Percentiles rank a stretch among this genome's conserved stretches.
Conservation (phyloP, 305 asterid genomes). For the Euphrasia arctica region DNA sequence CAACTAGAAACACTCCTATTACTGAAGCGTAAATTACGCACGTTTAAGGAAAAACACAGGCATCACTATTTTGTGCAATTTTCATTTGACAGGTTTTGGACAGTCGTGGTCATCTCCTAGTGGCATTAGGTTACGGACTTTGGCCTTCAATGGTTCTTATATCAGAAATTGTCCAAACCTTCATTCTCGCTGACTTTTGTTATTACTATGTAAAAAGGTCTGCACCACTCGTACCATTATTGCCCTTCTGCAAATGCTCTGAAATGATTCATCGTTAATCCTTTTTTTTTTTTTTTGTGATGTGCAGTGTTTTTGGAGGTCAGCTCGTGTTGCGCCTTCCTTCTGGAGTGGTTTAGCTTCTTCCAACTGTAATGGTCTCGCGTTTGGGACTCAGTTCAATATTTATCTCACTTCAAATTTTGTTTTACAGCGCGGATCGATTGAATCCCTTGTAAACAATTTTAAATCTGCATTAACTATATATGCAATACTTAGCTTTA, state of each 20-base stretch:
- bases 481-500: slow-evolving; percentile 23
- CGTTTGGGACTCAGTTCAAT: not conserved
- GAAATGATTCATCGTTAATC: not conserved
- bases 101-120: slow-evolving; percentile 63
- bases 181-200: slow-evolving; percentile 73
- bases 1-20: not conserved
- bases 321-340: slow-evolving; percentile 58
- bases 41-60: too few relatives aligned
- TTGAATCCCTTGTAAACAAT: slow-evolving; percentile 22
- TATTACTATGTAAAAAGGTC: slow-evolving; percentile 75
- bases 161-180: slow-evolving; percentile 76
- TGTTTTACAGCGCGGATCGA: slow-evolving; percentile 24
- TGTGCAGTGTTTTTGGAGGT: slow-evolving; percentile 54
- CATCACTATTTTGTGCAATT: not conserved
- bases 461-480: slow-evolving; percentile 20
- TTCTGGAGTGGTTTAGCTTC: slow-evolving; percentile 39
- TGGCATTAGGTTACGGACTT: slow-evolving; percentile 69
- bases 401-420: slow-evolving; percentile 12
- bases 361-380: too few relatives aligned
- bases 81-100: slow-evolving; percentile 58
- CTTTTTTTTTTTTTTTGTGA: not conserved
- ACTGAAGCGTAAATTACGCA: too few relatives aligned
- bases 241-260: slow-evolving; percentile 18
- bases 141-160: slow-evolving; percentile 83
- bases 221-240: not conserved